Evolutionary conservation across 2,329 filamentous ascomycete genomes (phyloP), one percentile per base, ranked within the genome.

Genomic region (Colletotrichum magnum): DNA sequence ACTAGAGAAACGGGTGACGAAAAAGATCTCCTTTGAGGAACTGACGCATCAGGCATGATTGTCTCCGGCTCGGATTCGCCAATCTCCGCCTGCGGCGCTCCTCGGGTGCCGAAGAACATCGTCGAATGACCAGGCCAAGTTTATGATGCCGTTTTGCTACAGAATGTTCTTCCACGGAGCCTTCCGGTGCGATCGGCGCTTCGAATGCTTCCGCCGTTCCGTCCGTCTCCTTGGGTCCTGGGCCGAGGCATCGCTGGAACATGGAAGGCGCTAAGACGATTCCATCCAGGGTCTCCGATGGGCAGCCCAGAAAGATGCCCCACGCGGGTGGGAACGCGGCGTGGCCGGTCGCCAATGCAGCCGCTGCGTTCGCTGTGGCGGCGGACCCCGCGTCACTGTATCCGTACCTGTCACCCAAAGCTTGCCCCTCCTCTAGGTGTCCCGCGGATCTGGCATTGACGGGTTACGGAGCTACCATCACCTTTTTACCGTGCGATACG

Each of bases 271-370:
- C 66, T 69, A 69, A 24, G 48, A 69, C 54, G 41, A 65, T 69
- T 69, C 28, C 39, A 58, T 64, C 47, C 41, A 68, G 53, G 60
- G 53, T 64, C 59, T 64, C 59, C 59, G 59, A 58, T 45, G 26
- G 26, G 56, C 63, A 58, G 39, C 41, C 58, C 32, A 36, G 43
- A 53, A 32, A 13, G 21, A 24, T 4, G 48, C 61, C 65, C 61
- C 66, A 61, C 61, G 66, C 61, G 54, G 66, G 66, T 69, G 66
- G 66, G 47, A 59, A 47, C n/a, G 48, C 41, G 61, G 65, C 65
- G 32, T 45, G 10, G 65, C 54, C 41, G 65, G 16, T 54, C 59
- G 52, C 52, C 53, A 64, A 64, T 57, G 45, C 64, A 32, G 64
- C 64, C 43, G 32, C 39, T 54, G 26, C 52, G 58, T 15, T 53